Percentiles rank a stretch among this genome's conserved stretches.
phyloP scores from a whole-genome alignment of 257 asterid species.

The Solanum clarkiae region DNA sequence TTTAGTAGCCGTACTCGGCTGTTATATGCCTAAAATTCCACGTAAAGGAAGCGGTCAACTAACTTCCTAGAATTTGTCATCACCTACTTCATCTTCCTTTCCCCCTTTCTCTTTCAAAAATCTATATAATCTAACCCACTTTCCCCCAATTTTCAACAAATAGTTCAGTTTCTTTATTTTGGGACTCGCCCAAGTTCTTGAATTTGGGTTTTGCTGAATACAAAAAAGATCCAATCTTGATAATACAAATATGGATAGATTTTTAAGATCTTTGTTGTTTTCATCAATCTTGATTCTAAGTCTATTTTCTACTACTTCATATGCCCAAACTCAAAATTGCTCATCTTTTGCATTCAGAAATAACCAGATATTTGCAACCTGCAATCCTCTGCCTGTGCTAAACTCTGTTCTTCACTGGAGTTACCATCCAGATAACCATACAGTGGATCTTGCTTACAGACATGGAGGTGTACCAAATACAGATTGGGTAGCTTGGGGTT shows the following conservation, averaged over 20 bases:
- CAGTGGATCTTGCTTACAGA: slow-evolving; percentile 53
- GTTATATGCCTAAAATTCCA: neutral
- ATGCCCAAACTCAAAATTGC: slow-evolving; percentile 23
- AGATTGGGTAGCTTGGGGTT: slow-evolving; percentile 59
- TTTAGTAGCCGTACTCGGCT: no score
- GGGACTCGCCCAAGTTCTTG: neutral
- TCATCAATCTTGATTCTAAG: slow-evolving; percentile 2
- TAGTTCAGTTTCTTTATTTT: neutral
- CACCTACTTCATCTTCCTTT: neutral
- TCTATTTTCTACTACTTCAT: neutral
- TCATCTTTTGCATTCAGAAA: slow-evolving; percentile 11
- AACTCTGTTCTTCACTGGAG: slow-evolving; percentile 59
- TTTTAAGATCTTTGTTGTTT: slow-evolving; percentile 3
- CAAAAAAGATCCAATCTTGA: neutral
- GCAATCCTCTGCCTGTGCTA: slow-evolving; percentile 36
- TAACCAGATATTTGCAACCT: slow-evolving; percentile 11
- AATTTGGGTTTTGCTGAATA: neutral
- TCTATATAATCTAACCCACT: neutral
- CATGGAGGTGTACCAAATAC: slow-evolving; percentile 24
- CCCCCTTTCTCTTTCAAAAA: neutral
- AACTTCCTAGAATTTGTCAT: neutral
- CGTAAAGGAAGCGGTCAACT: slow-evolving; percentile 5
- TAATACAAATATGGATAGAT: slow-evolving; percentile 11
- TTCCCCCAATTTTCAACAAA: neutral
- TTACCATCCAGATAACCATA: slow-evolving; percentile 32